Percentiles rank a stretch among this genome's conserved stretches.
These are phyloP conservation scores for Penicillium parvum DNA, from an alignment of 495 filamentous ascomycete genomes.

Conservation along the genomic window DNA sequence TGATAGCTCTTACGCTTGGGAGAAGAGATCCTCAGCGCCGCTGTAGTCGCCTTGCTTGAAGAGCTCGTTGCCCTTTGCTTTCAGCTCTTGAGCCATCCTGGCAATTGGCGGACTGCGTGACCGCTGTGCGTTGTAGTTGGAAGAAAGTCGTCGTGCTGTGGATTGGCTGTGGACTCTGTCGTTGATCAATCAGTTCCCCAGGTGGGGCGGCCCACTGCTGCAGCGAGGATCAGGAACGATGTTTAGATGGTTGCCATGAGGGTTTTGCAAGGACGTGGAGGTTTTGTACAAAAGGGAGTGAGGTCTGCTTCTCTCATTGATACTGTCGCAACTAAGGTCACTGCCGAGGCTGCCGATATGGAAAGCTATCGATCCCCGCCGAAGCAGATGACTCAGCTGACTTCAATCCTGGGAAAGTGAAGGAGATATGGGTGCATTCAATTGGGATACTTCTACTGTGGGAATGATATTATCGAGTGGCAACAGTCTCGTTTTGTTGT, in stretches of 20 bases:
- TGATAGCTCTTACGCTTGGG: slow-evolving; percentile 65
- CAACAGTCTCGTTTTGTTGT: slow-evolving; percentile 9
- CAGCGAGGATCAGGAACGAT: neutral
- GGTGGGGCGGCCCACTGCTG: slow-evolving; percentile 20
- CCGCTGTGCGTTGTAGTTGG: neutral
- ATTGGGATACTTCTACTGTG: too few relatives aligned
- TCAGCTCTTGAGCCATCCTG: slow-evolving; percentile 40
- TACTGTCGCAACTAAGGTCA: neutral
- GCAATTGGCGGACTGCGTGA: neutral
- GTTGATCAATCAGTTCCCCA: slow-evolving; percentile 21
- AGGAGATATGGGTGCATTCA: too few relatives aligned
- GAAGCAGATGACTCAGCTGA: slow-evolving; percentile 34
- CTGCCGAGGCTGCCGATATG: slow-evolving; percentile 8
- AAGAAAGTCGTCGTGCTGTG: neutral
- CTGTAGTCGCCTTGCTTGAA: slow-evolving; percentile 67
- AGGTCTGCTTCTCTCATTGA: neutral
- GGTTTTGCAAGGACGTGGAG: neutral
- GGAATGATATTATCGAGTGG: too few relatives aligned
- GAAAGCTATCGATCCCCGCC: slow-evolving; percentile 36
- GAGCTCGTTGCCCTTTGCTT: slow-evolving; percentile 45
- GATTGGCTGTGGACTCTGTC: neutral
- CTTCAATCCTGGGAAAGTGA: neutral
- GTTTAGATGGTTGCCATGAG: too few relatives aligned
- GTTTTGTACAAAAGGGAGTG: neutral
- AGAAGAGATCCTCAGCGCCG: slow-evolving; percentile 73